Base-by-base conservation (phyloP, 306 rosid species). In the Oemleria cerasiformis region DNA sequence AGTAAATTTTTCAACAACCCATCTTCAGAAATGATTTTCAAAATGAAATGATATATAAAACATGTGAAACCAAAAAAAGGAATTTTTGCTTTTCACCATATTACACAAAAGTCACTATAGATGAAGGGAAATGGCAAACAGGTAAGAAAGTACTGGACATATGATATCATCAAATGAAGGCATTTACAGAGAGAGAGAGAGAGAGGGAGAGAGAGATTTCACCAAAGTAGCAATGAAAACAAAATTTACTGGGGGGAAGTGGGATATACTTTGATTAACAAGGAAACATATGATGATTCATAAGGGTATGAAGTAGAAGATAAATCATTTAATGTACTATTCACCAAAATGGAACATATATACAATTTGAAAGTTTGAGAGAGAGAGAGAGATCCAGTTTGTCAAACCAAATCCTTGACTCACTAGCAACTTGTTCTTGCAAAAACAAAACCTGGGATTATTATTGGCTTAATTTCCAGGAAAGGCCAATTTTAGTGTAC, bases 151-250 rank as follows among this genome's bases (percentile, higher is more conserved):
- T 25, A 48, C 38, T 65, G 70, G 70, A 65, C 44, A 19, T 6
- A 54, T 47, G 58, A 30, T 30, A 66, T 47, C 57, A 66, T 45
- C 56, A 66, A 23, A 66, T 34, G 54, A 34, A 48, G 45, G 71
- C 34, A 17, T 49, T 48, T 8, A 67, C 14, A 34, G 45, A 49
- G 54, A 65, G n/a, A 65, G 70, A 65, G 50, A 30, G 49, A 20
- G 16, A 45, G 57, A 66, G 56, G 23, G 38, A 65, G 36, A 36
- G 47, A 39, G 67, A 62, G 3, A 57, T 67, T 51, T 68, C 62
- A 69, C 51, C 63, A 54, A 69, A 40, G 58, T 54, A 54, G 63
- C 51, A 69, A 69, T 36, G 61, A 68, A 68, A 50, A 53, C 63
- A 54, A 69, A 67, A 53, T 39, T 41, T 53, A 69, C 51, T 20